Evolutionary conservation across 441 rosid genomes (phyloP).

Genomic region (Omphalea diandra): DNA sequence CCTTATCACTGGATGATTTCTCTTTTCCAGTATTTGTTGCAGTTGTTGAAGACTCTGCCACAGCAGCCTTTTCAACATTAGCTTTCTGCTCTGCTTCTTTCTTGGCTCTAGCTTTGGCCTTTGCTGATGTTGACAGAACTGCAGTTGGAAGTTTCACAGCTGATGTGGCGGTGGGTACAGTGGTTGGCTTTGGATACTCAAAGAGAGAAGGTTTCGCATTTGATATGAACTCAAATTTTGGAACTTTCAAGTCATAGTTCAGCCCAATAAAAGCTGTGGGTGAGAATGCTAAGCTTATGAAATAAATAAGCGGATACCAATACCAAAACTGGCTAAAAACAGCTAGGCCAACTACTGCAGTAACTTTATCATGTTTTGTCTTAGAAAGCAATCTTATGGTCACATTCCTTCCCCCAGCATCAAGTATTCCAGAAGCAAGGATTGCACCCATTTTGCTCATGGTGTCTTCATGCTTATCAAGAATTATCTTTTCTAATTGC

Average conservation of each 20-base stretch:
- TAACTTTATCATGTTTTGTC: constrained; percentile 93
- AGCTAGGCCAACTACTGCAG: constrained; percentile 96
- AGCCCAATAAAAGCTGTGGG: constrained; percentile 95
- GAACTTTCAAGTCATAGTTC: constrained; percentile 89
- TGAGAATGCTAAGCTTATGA: constrained; percentile 88
- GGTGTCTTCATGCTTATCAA: constrained; percentile 94
- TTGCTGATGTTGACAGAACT: constrained; percentile 85
- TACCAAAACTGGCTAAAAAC: constrained; percentile 99
- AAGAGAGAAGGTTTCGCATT: constrained; percentile 91
- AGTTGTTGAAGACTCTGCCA: constrained; percentile 46
- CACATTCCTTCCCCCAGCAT: constrained; percentile 98
- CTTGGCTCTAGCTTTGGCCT: constrained; percentile 97
- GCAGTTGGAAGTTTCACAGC: constrained; percentile 89
- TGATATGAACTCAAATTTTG: constrained; percentile 86
- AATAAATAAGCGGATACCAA: constrained; percentile 96
- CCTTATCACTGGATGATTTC: constrained; percentile 66
- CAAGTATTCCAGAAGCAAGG: constrained; percentile 93
- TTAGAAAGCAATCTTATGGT: constrained; percentile 89
- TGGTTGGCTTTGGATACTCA: constrained; percentile 95
- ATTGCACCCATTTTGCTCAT: constrained; percentile 99
- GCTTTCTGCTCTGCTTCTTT: constrained; percentile 97
- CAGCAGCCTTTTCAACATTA: constrained; percentile 63
- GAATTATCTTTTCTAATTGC: constrained; percentile 87
- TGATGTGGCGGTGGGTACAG: constrained; percentile 76
- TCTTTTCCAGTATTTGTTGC: constrained; percentile 54